phyloP scores from a whole-genome alignment of 2,329 filamentous ascomycete genomes.

The Alternaria brassicae region DNA sequence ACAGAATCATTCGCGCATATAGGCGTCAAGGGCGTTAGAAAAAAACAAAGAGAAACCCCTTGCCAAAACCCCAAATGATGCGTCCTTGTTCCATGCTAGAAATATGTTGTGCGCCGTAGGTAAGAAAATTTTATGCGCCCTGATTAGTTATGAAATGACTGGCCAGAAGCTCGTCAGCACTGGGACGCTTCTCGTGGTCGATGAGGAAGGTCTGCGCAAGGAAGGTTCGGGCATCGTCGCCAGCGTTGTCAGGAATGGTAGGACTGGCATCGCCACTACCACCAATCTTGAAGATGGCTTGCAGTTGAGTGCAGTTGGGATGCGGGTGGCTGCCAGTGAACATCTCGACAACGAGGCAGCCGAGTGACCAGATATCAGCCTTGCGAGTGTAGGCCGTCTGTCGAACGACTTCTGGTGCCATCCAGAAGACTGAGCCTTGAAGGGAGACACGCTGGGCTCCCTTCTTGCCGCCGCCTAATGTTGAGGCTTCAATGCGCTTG shows the following conservation, averaged over 20 bases:
- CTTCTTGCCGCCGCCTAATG: constrained; percentile 60
- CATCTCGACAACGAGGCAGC: constrained; percentile 98
- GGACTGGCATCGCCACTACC: constrained; percentile 86
- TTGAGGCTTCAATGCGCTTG: constrained; percentile 94
- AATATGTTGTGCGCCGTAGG: constrained; percentile 7
- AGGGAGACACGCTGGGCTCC: constrained; percentile 69
- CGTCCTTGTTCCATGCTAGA: constrained; percentile 15
- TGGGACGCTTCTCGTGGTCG: constrained; percentile 90
- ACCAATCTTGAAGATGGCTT: constrained; percentile 96
- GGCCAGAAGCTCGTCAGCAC: constrained; percentile 85
- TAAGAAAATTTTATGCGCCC: constrained; percentile 47
- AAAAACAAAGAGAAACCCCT: background rate
- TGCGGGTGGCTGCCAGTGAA: constrained; percentile 97
- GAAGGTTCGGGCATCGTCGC: constrained; percentile 83
- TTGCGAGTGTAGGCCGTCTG: constrained; percentile 98
- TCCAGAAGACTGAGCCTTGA: constrained; percentile 99
- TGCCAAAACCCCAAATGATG: constrained; percentile 11
- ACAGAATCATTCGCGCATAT: constrained; percentile 25
- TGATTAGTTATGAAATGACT: constrained; percentile 80
- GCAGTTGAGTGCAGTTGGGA: constrained; percentile 94
- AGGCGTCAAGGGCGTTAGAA: constrained; percentile 20
- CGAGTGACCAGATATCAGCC: constrained; percentile 97
- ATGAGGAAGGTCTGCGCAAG: constrained; percentile 91
- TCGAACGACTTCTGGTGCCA: constrained; percentile 98
- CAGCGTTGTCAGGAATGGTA: constrained; percentile 85